Percentiles rank a stretch among this genome's conserved stretches.
Conservation (phyloP, 768 basidiomycete genomes). For the Lactifluus pinguis region DNA sequence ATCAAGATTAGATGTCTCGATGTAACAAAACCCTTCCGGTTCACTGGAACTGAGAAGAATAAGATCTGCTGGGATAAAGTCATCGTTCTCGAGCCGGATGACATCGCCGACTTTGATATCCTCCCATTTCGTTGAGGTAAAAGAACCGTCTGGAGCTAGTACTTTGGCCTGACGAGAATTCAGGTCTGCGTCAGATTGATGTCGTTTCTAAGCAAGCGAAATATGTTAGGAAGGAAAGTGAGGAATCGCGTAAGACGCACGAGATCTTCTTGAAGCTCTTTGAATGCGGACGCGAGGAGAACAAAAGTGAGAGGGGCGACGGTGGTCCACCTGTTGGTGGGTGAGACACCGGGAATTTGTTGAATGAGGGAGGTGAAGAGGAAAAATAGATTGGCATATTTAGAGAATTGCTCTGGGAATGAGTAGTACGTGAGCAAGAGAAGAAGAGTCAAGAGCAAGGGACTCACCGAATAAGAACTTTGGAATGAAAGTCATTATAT, state of each 20-base stretch:
- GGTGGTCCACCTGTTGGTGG: conserved; percentile 91
- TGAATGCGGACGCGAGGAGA: conserved; percentile 87
- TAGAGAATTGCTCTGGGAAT: conserved; percentile 85
- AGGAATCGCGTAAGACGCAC: conserved; percentile 36
- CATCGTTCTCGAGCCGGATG: conserved; percentile 81
- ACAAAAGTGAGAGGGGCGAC: conserved; percentile 86
- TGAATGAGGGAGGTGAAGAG: conserved; percentile 96
- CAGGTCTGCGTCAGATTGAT: conserved; percentile 87
- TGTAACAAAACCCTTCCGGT: conserved; percentile 95
- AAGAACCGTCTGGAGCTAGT: conserved; percentile 51
- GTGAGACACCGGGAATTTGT: conserved; percentile 96
- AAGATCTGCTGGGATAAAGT: conserved; percentile 95
- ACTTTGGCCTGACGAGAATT: conserved; percentile 79
- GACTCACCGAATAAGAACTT: conserved; percentile 85
- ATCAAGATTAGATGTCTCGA: conserved; percentile 96
- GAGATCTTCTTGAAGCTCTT: conserved; percentile 91
- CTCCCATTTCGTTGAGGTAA: conserved; percentile 76
- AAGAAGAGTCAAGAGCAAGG: background rate
- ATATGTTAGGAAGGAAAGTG: background rate
- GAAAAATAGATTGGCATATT: conserved; percentile 98
- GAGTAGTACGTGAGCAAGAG: conserved; percentile 8
- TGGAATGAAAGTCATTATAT: conserved; percentile 73
- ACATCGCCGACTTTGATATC: conserved; percentile 88
- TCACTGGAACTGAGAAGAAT: conserved; percentile 83
- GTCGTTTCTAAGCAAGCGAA: conserved; percentile 64